These are phyloP conservation scores for Strigomonas oncopelti DNA, from an alignment of 208 protist genomes.

Conservation along the genomic window DNA sequence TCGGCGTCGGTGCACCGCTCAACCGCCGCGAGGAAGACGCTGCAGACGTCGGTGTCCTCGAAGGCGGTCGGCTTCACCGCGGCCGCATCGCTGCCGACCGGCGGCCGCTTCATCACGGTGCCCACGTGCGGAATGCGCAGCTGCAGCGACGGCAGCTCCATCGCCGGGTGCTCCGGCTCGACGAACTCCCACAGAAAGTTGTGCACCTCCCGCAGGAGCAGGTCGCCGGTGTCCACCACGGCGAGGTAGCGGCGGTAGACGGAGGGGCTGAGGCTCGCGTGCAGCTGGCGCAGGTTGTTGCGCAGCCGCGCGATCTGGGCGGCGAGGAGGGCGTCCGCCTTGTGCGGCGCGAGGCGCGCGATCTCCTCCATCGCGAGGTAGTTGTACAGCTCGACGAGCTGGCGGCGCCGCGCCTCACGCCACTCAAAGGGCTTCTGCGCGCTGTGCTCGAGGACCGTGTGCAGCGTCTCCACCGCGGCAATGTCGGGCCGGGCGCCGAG, in stretches of 20 bases:
- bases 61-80: conserved; percentile 45
- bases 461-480: conserved; percentile 72
- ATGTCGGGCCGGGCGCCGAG: conserved; percentile 79
- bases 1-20: conserved; percentile 67
- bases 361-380: conserved; percentile 69
- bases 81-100: conserved; percentile 3
- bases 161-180: conserved; percentile 56
- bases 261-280: conserved; percentile 52
- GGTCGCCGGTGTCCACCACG: conserved; percentile 36
- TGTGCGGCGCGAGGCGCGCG: conserved; percentile 49
- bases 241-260: conserved; percentile 74
- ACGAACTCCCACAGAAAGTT: conserved; percentile 88
- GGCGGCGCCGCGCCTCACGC: conserved; percentile 74
- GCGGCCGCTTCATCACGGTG: conserved; percentile 59
- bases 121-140: conserved; percentile 74
- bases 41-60: conserved; percentile 77
- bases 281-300: conserved; percentile 57
- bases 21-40: conserved; percentile 68
- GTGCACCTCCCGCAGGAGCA: conserved; percentile 67
- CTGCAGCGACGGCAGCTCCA: conserved; percentile 63
- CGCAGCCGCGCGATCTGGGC: conserved; percentile 65
- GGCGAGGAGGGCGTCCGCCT: conserved; percentile 53
- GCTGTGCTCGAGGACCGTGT: conserved; percentile 85
- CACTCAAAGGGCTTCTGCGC: conserved; percentile 65
- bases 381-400: conserved; percentile 84